Evolutionary conservation across 1,284 basidiomycete species (phyloP).

Genomic region (Earliella scabrosa): DNA sequence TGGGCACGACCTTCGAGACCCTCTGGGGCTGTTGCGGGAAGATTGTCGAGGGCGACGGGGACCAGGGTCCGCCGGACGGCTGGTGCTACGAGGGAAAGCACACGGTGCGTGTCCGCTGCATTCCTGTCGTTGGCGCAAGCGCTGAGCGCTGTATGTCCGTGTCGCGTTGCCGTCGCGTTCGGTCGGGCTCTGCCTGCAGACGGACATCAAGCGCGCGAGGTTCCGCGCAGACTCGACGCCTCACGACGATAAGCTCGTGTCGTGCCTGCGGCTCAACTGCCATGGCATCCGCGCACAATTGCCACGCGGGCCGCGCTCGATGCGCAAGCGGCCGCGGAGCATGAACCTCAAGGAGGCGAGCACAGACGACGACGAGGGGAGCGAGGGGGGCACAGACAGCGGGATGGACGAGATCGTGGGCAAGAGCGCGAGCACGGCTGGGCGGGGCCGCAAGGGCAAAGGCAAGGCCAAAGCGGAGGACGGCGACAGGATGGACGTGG

Average conservation of each 20-base stretch:
- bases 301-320: slow-evolving; percentile 28
- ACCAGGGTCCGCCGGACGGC: slow-evolving; percentile 79
- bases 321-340: slow-evolving; percentile 33
- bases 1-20: slow-evolving; percentile 49
- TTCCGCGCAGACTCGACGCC: slow-evolving; percentile 76
- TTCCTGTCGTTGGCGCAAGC: neutral
- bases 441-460: slow-evolving; percentile 20
- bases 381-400: slow-evolving; percentile 37
- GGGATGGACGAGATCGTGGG: slow-evolving; percentile 39
- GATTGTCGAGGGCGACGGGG: slow-evolving; percentile 72
- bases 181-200: slow-evolving; percentile 40
- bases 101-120: slow-evolving; percentile 51
- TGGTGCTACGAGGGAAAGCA: slow-evolving; percentile 85
- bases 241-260: slow-evolving; percentile 66
- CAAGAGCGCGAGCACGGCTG: slow-evolving; percentile 20
- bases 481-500: slow-evolving; percentile 34
- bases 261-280: slow-evolving; percentile 61
- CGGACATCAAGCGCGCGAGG: slow-evolving; percentile 71
- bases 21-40: slow-evolving; percentile 74
- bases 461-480: slow-evolving; percentile 21
- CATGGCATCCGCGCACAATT: slow-evolving; percentile 44
- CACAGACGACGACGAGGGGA: slow-evolving; percentile 33
- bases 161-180: neutral
- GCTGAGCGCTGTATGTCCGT: neutral
- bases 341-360: slow-evolving; percentile 31